Percentiles rank a stretch among this genome's conserved stretches.
phyloP scores from a whole-genome alignment of 768 basidiomycete genomes.

The Leccinum disarticulatum region DNA sequence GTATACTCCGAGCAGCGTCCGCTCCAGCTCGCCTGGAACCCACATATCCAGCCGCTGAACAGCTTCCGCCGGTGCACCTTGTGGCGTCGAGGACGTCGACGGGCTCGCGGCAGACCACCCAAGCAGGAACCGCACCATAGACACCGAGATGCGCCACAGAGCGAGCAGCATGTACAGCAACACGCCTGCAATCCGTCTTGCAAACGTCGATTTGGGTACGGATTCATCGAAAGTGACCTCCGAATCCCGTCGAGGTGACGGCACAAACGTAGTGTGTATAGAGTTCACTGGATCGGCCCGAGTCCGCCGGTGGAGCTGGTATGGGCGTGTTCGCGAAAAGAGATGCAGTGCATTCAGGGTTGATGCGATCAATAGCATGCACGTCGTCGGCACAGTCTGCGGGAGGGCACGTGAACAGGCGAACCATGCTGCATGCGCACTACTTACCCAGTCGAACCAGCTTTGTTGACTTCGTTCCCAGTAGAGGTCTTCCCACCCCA shows the following conservation, averaged over 20 bases:
- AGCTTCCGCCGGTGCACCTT: slow-evolving; percentile 42
- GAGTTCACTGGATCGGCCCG: slow-evolving; percentile 63
- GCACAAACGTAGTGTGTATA: slow-evolving; percentile 66
- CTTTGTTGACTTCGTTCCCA: slow-evolving; percentile 59
- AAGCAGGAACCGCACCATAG: slow-evolving; percentile 66
- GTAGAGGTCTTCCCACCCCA: slow-evolving; percentile 80
- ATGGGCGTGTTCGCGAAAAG: slow-evolving; percentile 66
- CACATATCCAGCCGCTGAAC: slow-evolving; percentile 82
- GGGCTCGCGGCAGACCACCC: slow-evolving; percentile 52
- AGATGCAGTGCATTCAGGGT: slow-evolving; percentile 63
- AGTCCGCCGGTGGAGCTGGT: slow-evolving; percentile 60
- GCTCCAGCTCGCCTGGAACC: slow-evolving; percentile 72
- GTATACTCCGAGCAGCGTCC: slow-evolving; percentile 69
- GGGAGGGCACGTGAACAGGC: slow-evolving; percentile 11
- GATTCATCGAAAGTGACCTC: slow-evolving; percentile 31
- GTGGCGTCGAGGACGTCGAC: slow-evolving; percentile 33
- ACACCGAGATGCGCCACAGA: slow-evolving; percentile 52
- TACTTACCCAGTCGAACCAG: slow-evolving; percentile 81
- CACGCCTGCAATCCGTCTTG: slow-evolving; percentile 35
- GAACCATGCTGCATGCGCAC: slow-evolving; percentile 9
- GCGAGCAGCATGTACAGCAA: slow-evolving; percentile 37
- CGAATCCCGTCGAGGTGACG: slow-evolving; percentile 36
- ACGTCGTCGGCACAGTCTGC: slow-evolving; percentile 66
- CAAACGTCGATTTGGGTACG: slow-evolving; percentile 44
- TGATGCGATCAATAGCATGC: slow-evolving; percentile 54